A percentile compares a stretch with the other conserved stretches of the same genome.
Evolutionary conservation across 768 basidiomycete genomes (phyloP).

Genomic region (Tubosaeta sp.): DNA sequence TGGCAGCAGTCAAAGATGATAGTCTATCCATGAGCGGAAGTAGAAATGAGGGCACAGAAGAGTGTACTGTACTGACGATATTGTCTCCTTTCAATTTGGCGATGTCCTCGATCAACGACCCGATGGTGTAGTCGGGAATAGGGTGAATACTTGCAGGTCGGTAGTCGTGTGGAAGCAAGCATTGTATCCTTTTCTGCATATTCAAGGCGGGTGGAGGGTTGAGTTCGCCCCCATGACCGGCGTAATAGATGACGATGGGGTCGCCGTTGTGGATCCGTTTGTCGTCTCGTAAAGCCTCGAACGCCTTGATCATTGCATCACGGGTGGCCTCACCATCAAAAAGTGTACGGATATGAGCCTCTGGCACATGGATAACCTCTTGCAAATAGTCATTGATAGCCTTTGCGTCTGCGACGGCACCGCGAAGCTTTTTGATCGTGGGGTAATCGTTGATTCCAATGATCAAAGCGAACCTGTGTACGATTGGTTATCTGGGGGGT

Average conservation of each 20-base stretch:
- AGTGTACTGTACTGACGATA: slow-evolving; percentile 30
- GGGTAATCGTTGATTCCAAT: slow-evolving; percentile 42
- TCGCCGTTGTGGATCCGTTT: slow-evolving; percentile 24
- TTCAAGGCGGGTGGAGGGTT: slow-evolving; percentile 27
- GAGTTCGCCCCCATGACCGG: slow-evolving; percentile 41
- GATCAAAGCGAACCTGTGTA: slow-evolving; percentile 33
- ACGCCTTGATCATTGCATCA: slow-evolving; percentile 28
- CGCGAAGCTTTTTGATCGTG: slow-evolving; percentile 26
- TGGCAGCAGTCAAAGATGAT: slow-evolving; percentile 46
- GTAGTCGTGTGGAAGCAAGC: slow-evolving; percentile 34
- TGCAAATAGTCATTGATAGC: slow-evolving; percentile 34
- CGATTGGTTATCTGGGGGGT: background rate
- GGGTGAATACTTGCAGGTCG: slow-evolving; percentile 22
- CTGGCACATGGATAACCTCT: slow-evolving; percentile 27
- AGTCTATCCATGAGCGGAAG: slow-evolving; percentile 27
- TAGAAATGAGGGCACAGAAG: background rate
- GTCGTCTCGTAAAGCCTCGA: slow-evolving; percentile 22
- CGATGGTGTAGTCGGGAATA: slow-evolving; percentile 44
- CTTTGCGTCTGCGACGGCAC: slow-evolving; percentile 39
- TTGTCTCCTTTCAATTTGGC: slow-evolving; percentile 40
- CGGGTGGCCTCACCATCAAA: slow-evolving; percentile 38
- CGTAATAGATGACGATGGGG: slow-evolving; percentile 40
- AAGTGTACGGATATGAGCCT: slow-evolving; percentile 33
- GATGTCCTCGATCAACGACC: slow-evolving; percentile 33
- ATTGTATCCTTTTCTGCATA: slow-evolving; percentile 22